phyloP scores from a whole-genome alignment of 768 basidiomycete species.

The Suillus luteus region DNA sequence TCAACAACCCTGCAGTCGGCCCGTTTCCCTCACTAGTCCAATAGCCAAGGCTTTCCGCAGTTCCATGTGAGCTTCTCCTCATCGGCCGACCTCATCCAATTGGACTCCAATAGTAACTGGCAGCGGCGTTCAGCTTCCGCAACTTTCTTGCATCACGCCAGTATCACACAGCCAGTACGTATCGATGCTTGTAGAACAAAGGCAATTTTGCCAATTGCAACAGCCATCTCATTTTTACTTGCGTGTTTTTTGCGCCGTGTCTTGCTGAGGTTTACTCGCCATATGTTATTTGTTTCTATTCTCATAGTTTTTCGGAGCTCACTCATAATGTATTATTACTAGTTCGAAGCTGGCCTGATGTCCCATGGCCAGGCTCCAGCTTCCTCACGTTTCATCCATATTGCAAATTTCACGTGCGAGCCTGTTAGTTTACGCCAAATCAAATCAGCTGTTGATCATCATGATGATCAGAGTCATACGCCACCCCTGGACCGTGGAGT shows the following conservation, averaged over 20 bases:
- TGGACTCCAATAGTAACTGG: neutral
- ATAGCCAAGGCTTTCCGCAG: neutral
- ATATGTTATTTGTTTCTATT: neutral
- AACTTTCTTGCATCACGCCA: neutral
- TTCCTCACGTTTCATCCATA: neutral
- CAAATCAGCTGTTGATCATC: neutral
- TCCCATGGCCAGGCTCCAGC: neutral
- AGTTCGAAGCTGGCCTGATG: neutral
- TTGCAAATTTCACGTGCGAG: neutral
- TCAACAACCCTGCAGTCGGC: neutral
- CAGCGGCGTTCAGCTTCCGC: constrained; percentile 3
- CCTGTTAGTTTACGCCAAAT: neutral
- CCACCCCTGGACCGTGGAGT: neutral
- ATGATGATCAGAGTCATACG: neutral
- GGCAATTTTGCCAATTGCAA: too few species aligned
- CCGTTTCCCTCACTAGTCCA: neutral
- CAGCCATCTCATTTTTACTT: neutral
- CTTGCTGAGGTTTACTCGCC: too few species aligned
- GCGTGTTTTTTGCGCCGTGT: neutral
- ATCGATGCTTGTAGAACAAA: neutral
- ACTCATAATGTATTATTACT: neutral
- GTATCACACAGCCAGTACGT: neutral
- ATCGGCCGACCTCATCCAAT: constrained; percentile 2
- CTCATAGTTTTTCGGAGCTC: neutral
- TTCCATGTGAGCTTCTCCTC: neutral